Base-by-base conservation (phyloP, 1,139 yeast species). In the Hemisphaericaspora xylanilytica region DNA sequence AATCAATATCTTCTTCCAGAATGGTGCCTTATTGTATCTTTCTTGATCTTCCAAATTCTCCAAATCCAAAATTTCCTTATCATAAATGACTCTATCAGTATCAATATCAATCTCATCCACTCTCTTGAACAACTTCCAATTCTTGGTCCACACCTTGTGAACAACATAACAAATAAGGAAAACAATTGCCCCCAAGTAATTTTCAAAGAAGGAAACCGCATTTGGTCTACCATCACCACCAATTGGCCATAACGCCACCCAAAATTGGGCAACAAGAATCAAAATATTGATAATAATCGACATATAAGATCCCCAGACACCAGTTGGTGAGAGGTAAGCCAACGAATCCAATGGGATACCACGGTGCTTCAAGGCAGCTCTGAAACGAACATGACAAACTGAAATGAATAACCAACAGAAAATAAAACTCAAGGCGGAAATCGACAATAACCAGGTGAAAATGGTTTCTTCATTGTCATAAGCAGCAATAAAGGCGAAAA, bases 51-150 rank as follows among this genome's bases (percentile, higher is more conserved):
- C 70, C 12, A 67, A 65, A 39, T 61, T 50, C 47, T 65, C 70
- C 46, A 64, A 63, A 43, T 59, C 64, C 43, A 65, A 55, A 16
- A 60, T 54, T 37, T 65, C 70, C 48, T 67, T 58, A 49, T 70
- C 72, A 33, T 59, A 56, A 42, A 67, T 67, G 42, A 69, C 60
- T 53, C 75, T 60, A 36, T 73, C 75, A 11, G 67, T 56, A 41
- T 67, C 65, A 30, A 70, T 51, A 49, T 70, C 73, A 42, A 70
- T 67, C 40, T 65, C 67, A 16, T 56, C 54, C 17, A 63, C 61
- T 11, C 52, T 50, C 34, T 66, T 53, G 41, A 56, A 65, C 16
- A 67, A 45, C 37, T 59, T 56, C 43, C 56, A 49, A 20, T 55
- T 55, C 51, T 51, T 46, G 33, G 49, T 55, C 32, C 53, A 44